Conservation (phyloP, 2,329 filamentous ascomycete genomes). For the Scolecobasidium constrictum region DNA sequence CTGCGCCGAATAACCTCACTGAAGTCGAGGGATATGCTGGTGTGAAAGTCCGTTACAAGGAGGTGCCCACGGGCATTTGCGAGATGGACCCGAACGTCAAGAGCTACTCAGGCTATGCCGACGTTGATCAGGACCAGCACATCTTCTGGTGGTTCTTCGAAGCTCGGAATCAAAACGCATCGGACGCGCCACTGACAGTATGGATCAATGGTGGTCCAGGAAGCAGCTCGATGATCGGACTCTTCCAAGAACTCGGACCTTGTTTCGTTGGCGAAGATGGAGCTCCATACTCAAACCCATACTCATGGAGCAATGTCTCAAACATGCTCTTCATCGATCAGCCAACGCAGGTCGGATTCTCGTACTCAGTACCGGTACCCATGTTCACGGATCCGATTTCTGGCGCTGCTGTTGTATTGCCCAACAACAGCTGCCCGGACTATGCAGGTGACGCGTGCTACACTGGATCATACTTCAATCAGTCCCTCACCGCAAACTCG, state of each 20-base stretch:
- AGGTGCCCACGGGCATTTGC: slow-evolving; percentile 44
- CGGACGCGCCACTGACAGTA: slow-evolving; percentile 44
- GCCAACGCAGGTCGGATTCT: slow-evolving; percentile 49
- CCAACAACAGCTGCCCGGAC: slow-evolving; percentile 38
- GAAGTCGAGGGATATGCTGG: slow-evolving; percentile 33
- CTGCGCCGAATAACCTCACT: slow-evolving; percentile 33
- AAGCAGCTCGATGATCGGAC: slow-evolving; percentile 45
- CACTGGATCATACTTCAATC: slow-evolving; percentile 43
- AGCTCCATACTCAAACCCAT: slow-evolving; percentile 46
- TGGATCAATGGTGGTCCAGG: slow-evolving; percentile 53
- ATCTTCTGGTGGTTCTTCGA: slow-evolving; percentile 50
- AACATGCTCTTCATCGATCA: slow-evolving; percentile 51
- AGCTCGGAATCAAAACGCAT: slow-evolving; percentile 37
- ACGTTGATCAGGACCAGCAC: slow-evolving; percentile 39
- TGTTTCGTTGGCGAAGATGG: slow-evolving; percentile 38
- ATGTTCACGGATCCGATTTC: slow-evolving; percentile 24
- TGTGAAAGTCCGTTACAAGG: slow-evolving; percentile 47
- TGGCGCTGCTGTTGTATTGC: slow-evolving; percentile 31
- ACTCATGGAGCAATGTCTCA: slow-evolving; percentile 51
- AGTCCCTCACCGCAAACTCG: slow-evolving; percentile 40
- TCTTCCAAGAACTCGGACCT: slow-evolving; percentile 42
- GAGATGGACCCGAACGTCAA: slow-evolving; percentile 46
- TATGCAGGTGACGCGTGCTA: slow-evolving; percentile 39
- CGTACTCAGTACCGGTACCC: slow-evolving; percentile 37
- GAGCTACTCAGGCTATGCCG: slow-evolving; percentile 45